phyloP scores from a whole-genome alignment of 106 monocot species.

The Phalaenopsis aphrodite region DNA sequence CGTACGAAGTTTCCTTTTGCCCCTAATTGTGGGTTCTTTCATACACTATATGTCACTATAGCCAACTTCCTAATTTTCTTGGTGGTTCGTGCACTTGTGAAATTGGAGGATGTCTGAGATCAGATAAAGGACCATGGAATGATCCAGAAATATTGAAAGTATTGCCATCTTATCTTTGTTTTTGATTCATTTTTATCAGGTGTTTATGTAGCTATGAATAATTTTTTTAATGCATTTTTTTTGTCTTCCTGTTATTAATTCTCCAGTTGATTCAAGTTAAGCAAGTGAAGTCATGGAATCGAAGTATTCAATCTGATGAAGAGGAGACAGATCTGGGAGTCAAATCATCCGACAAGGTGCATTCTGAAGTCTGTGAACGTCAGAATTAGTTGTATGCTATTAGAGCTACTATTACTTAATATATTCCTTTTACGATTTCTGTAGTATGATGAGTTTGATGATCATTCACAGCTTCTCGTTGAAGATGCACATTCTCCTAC shows the following conservation, averaged over 20 bases:
- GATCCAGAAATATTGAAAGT: constrained; percentile 71
- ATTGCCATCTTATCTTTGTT: background rate
- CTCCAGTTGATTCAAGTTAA: constrained; percentile 14
- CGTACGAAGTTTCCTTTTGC: background rate
- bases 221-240: background rate
- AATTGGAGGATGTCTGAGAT: constrained; percentile 66
- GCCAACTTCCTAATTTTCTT: constrained; percentile 83
- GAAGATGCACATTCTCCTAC: constrained; percentile 22
- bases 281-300: constrained; percentile 1
- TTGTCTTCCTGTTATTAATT: constrained; percentile 4
- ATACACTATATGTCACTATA: constrained; percentile 18
- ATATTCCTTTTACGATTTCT: constrained; percentile 5
- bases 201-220: background rate
- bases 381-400: background rate
- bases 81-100: constrained; percentile 70
- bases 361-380: background rate
- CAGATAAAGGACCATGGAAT: constrained; percentile 83
- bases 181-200: background rate
- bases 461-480: constrained; percentile 23
- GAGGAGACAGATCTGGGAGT: background rate
- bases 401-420: constrained; percentile 2
- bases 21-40: background rate
- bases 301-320: background rate
- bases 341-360: constrained; percentile 8
- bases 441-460: constrained; percentile 8